phyloP scores from a whole-genome alignment of 176 grass and related monocot species.

The Chrysopogon serrulatus region DNA sequence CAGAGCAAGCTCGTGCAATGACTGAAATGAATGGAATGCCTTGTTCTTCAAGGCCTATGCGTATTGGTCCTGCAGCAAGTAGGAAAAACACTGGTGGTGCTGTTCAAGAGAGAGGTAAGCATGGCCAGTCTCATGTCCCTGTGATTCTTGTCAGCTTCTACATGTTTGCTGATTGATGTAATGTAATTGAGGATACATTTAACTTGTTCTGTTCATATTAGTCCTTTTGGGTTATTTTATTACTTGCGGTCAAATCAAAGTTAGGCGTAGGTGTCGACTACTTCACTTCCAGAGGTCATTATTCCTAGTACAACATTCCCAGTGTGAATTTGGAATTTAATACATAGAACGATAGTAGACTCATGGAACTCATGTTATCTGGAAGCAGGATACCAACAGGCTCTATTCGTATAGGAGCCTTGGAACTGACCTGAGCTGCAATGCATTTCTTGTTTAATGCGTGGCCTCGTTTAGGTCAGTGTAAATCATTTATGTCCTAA shows the following conservation, averaged over 20 bases:
- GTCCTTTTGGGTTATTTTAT: slow-evolving; percentile 11
- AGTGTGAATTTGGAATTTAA: slow-evolving; percentile 68
- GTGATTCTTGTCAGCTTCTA: not conserved
- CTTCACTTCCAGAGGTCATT: slow-evolving; percentile 37
- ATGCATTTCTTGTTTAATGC: slow-evolving; percentile 79
- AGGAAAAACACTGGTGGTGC: slow-evolving; percentile 52
- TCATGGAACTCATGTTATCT: slow-evolving; percentile 95
- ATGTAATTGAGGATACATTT: slow-evolving; percentile 1
- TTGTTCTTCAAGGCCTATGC: slow-evolving; percentile 84
- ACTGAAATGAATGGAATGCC: slow-evolving; percentile 98
- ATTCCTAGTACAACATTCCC: slow-evolving; percentile 30
- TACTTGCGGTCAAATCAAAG: slow-evolving; percentile 33
- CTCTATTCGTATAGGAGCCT: slow-evolving; percentile 56
- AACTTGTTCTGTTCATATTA: slow-evolving; percentile 8
- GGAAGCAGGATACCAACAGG: slow-evolving; percentile 85
- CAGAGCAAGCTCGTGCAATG: slow-evolving; percentile 92
- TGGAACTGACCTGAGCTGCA: slow-evolving; percentile 76
- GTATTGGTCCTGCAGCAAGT: slow-evolving; percentile 82
- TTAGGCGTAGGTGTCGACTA: slow-evolving; percentile 18
- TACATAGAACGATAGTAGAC: slow-evolving; percentile 50
- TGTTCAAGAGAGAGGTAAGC: slow-evolving; percentile 77
- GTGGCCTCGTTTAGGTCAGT: slow-evolving; percentile 83
- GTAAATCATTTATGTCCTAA: slow-evolving; percentile 67
- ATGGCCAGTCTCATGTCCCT: not conserved
- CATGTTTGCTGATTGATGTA: slow-evolving; percentile 3